Evolutionary conservation across 2,329 filamentous ascomycete species (phyloP).

Genomic region (Venturia carpophila): DNA sequence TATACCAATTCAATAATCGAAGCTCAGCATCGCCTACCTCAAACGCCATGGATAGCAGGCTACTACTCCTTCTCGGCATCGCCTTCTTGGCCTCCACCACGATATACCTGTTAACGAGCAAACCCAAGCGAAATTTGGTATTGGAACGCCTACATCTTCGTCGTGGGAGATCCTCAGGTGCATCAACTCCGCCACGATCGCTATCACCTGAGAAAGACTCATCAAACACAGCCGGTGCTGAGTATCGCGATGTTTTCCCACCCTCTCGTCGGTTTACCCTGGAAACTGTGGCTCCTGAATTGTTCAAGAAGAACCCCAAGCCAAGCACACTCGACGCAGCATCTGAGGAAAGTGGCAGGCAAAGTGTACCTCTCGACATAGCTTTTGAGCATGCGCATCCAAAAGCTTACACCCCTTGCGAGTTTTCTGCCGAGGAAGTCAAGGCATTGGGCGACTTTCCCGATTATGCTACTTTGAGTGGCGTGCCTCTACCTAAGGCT

Average conservation of each 20-base stretch:
- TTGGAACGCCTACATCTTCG: slow-evolving; percentile 34
- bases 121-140: slow-evolving; percentile 34
- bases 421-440: slow-evolving; percentile 63
- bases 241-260: slow-evolving; percentile 45
- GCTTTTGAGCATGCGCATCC: slow-evolving; percentile 25
- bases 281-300: slow-evolving; percentile 26
- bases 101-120: slow-evolving; percentile 22
- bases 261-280: slow-evolving; percentile 45
- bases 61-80: neutral
- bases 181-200: slow-evolving; percentile 46
- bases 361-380: slow-evolving; percentile 21
- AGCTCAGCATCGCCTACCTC: neutral
- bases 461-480: slow-evolving; percentile 66
- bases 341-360: slow-evolving; percentile 2
- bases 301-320: slow-evolving; percentile 26
- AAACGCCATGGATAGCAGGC: neutral
- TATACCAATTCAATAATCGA: neutral
- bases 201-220: slow-evolving; percentile 40
- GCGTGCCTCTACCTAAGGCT: slow-evolving; percentile 60
- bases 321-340: neutral
- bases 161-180: slow-evolving; percentile 38
- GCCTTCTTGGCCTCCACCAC: slow-evolving; percentile 3
- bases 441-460: slow-evolving; percentile 67
- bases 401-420: slow-evolving; percentile 52
- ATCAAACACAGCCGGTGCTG: slow-evolving; percentile 27